These are phyloP conservation scores for Zygosaccharomyces bisporus DNA, from an alignment of 805 yeast genomes.

Conservation along the genomic window DNA sequence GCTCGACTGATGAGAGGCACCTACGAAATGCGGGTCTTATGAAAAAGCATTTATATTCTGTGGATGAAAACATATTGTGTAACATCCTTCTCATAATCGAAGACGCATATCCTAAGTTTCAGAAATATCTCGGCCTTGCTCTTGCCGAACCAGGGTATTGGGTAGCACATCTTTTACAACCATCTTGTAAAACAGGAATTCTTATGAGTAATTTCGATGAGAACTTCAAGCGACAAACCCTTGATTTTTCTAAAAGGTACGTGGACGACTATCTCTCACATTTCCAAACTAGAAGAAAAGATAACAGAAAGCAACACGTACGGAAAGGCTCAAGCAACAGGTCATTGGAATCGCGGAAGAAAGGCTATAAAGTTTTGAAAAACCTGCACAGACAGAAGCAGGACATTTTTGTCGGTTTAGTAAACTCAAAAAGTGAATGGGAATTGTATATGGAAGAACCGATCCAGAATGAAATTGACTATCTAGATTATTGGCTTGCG, in stretches of 20 bases:
- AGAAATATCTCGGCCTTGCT: conserved; percentile 11
- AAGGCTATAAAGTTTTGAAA: conserved; percentile 8
- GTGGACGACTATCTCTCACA: conserved; percentile 8
- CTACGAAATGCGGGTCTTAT: conserved; percentile 9
- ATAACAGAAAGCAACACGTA: not conserved
- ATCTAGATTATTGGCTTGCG: conserved; percentile 16
- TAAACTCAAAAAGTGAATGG: conserved; percentile 12
- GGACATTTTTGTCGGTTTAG: not conserved
- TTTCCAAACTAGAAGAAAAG: not conserved
- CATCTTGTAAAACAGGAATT: conserved; percentile 12
- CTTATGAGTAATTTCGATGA: conserved; percentile 6
- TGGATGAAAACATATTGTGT: conserved; percentile 6
- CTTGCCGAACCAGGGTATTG: conserved; percentile 15
- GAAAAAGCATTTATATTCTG: conserved; percentile 9
- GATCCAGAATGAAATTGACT: conserved; percentile 8
- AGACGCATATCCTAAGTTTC: conserved; percentile 11
- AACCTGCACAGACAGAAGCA: conserved; percentile 4
- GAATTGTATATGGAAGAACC: conserved; percentile 16
- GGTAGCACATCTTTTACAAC: conserved; percentile 18
- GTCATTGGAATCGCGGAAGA: conserved; percentile 1
- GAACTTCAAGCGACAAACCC: conserved; percentile 3
- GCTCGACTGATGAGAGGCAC: not conserved
- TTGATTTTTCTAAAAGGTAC: conserved; percentile 7
- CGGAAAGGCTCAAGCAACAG: not conserved
- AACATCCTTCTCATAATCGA: conserved; percentile 7